A percentile compares a stretch with the other conserved stretches of the same genome.
These are phyloP conservation scores for Coriolopsis trogii DNA, from an alignment of 1,284 basidiomycete species.

Conservation along the genomic window DNA sequence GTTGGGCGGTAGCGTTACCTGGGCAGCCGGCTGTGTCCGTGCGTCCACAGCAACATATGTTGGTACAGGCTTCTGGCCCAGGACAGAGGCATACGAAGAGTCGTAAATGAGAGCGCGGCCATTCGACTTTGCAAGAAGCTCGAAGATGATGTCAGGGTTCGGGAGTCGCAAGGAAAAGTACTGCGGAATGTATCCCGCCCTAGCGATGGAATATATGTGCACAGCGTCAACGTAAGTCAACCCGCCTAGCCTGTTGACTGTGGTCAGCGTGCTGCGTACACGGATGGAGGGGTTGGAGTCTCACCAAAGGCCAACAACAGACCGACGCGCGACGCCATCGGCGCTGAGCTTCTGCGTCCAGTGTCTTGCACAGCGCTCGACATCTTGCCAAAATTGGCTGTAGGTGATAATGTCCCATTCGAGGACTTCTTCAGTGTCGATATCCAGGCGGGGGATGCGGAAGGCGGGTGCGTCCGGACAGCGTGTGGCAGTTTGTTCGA, in stretches of 20 bases:
- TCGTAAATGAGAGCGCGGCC: constrained; percentile 67
- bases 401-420: constrained; percentile 58
- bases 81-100: constrained; percentile 42
- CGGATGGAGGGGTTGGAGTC: constrained; percentile 20
- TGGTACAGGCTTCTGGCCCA: constrained; percentile 48
- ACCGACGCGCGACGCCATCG: constrained; percentile 47
- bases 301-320: constrained; percentile 71
- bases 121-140: constrained; percentile 58
- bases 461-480: constrained; percentile 52
- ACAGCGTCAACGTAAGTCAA: constrained; percentile 68
- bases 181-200: constrained; percentile 74
- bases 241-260: constrained; percentile 57
- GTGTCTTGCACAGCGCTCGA: constrained; percentile 55
- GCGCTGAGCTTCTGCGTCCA: constrained; percentile 52
- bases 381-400: constrained; percentile 53
- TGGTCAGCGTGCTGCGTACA: constrained; percentile 13
- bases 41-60: constrained; percentile 47
- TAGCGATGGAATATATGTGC: constrained; percentile 70
- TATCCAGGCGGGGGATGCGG: constrained; percentile 46
- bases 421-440: constrained; percentile 36
- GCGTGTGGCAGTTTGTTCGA: constrained; percentile 47
- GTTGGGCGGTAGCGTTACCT: constrained; percentile 46
- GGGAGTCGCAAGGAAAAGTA: constrained; percentile 72
- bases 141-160: constrained; percentile 66
- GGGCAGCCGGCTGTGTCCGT: constrained; percentile 38